A percentile compares a stretch with the other conserved stretches of the same genome.
Conservation (phyloP, 1,284 basidiomycete genomes). For the Sphagnurus paluster region DNA sequence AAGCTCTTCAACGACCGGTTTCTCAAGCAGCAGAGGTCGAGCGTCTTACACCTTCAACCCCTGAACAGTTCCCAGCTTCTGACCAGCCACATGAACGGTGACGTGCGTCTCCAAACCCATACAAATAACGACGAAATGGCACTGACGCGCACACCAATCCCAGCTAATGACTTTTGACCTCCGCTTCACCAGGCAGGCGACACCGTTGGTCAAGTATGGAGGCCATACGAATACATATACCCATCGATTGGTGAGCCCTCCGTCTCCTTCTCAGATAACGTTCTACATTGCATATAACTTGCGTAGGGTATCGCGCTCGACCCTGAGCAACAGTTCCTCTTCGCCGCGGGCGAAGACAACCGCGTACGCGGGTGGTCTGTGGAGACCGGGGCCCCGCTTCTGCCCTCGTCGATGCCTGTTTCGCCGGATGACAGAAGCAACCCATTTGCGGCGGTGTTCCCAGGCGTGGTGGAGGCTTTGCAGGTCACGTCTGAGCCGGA, state of each 20-base stretch:
- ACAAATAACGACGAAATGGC: slow-evolving; percentile 6
- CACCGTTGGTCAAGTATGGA: slow-evolving; percentile 46
- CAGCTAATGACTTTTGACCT: slow-evolving; percentile 65
- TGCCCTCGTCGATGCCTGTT: slow-evolving; percentile 7
- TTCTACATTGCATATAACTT: neutral
- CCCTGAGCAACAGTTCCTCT: slow-evolving; percentile 62
- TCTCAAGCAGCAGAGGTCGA: slow-evolving; percentile 30
- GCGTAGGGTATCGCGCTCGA: slow-evolving; percentile 61
- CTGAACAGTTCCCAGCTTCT: slow-evolving; percentile 55
- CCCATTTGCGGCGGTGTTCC: slow-evolving; percentile 38
- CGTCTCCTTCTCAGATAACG: slow-evolving; percentile 3
- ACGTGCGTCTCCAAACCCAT: slow-evolving; percentile 40
- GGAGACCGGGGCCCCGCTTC: slow-evolving; percentile 46
- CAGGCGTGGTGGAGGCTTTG: slow-evolving; percentile 41
- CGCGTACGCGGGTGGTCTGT: slow-evolving; percentile 69
- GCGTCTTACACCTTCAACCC: slow-evolving; percentile 52
- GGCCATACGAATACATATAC: slow-evolving; percentile 60
- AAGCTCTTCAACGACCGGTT: slow-evolving; percentile 42
- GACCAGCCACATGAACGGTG: slow-evolving; percentile 57
- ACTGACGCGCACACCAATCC: slow-evolving; percentile 28
- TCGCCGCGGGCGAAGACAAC: slow-evolving; percentile 69
- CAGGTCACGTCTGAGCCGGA: slow-evolving; percentile 41
- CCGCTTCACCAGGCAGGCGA: slow-evolving; percentile 46
- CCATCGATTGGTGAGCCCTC: slow-evolving; percentile 46
- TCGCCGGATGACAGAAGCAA: slow-evolving; percentile 13